phyloP scores from a whole-genome alignment of 1,284 basidiomycete genomes.

The Apiotrichum laibachii region DNA sequence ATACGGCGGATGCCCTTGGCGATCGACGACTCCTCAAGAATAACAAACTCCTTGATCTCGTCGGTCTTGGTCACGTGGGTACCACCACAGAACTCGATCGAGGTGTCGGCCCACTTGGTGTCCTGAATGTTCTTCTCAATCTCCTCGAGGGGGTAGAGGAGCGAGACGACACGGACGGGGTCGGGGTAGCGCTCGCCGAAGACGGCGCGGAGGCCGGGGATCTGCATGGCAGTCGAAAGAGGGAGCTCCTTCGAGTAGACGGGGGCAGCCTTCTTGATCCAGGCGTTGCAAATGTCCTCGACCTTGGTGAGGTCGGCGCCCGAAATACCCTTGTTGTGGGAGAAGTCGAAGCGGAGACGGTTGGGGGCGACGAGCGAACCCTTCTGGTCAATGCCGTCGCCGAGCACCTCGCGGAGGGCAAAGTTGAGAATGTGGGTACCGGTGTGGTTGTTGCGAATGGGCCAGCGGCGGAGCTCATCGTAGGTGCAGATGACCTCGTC shows the following conservation, averaged over 20 bases:
- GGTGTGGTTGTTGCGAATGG: conserved; percentile 95
- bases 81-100: conserved; percentile 58
- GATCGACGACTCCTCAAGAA: conserved; percentile 93
- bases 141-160: conserved; percentile 83
- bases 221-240: conserved; percentile 77
- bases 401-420: conserved; percentile 84
- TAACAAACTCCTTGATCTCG: conserved; percentile 92
- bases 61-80: conserved; percentile 92
- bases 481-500: conserved; percentile 70
- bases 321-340: conserved; percentile 83
- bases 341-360: conserved; percentile 97
- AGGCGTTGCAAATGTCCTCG: conserved; percentile 77
- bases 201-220: conserved; percentile 90
- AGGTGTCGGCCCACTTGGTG: conserved; percentile 83
- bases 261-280: conserved; percentile 83
- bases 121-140: conserved; percentile 81
- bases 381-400: conserved; percentile 96
- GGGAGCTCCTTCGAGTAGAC: conserved; percentile 86
- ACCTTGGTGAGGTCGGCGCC: conserved; percentile 75
- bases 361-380: conserved; percentile 94
- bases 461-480: conserved; percentile 89
- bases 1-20: conserved; percentile 96
- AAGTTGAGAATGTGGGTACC: conserved; percentile 98
- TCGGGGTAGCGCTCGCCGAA: conserved; percentile 98
- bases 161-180: conserved; percentile 89